Percentiles rank a stretch among this genome's conserved stretches.
Evolutionary conservation across 2,329 filamentous ascomycete species (phyloP).

Genomic region (Reticulascus tulasneorum): DNA sequence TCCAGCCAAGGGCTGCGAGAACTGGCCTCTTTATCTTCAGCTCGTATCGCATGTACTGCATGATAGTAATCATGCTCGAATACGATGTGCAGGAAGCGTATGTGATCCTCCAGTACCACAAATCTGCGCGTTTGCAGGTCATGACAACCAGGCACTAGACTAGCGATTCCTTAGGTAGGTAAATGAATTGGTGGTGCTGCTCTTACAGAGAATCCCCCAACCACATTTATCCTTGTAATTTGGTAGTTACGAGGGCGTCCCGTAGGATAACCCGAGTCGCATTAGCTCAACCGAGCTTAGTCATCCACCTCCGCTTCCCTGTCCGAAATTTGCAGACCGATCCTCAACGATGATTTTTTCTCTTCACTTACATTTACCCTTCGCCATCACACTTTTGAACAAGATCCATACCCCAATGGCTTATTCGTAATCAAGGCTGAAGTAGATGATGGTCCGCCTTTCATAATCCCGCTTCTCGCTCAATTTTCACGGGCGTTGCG

Average conservation of each 20-base stretch:
- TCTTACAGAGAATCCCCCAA: no score
- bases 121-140: no score
- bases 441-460: slow-evolving; percentile 52
- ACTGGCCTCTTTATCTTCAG: no score
- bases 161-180: neutral
- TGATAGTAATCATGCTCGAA: no score
- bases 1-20: no score
- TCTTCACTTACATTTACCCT: slow-evolving; percentile 44
- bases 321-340: no score
- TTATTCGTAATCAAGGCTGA: slow-evolving; percentile 44
- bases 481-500: slow-evolving; percentile 41
- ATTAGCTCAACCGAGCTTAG: neutral
- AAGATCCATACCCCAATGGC: slow-evolving; percentile 30
- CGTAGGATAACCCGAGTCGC: slow-evolving; percentile 1
- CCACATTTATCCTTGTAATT: neutral
- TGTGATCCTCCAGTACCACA: no score
- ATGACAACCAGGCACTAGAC: neutral
- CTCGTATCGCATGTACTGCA: no score
- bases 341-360: slow-evolving; percentile 15
- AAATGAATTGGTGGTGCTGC: neutral
- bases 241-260: no score
- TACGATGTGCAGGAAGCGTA: no score
- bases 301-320: neutral
- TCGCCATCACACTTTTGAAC: slow-evolving; percentile 33
- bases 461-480: slow-evolving; percentile 57